A percentile compares a stretch with the other conserved stretches of the same genome.
Evolutionary conservation across 2,329 filamentous ascomycete species (phyloP).

Genomic region (Thielaviopsis populi): DNA sequence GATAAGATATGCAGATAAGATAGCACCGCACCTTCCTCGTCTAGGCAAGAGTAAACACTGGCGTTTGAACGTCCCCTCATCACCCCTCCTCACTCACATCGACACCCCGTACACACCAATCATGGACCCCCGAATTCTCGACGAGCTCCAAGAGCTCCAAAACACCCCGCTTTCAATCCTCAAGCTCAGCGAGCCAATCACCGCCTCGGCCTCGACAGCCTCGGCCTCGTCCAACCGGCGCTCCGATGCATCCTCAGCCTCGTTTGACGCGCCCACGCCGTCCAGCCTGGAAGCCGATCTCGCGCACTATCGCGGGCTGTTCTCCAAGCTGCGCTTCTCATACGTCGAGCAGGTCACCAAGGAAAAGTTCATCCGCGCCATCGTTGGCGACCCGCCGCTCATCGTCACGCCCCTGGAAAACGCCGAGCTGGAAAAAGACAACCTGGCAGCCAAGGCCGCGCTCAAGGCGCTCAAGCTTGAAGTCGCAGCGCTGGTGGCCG

Average conservation of each 20-base stretch:
- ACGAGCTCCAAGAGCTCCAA: conserved; percentile 39
- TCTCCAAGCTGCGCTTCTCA: conserved; percentile 89
- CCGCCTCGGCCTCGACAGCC: conserved; percentile 31
- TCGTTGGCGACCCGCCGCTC: conserved; percentile 77
- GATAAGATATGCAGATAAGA: conserved; percentile 6
- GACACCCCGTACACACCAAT: conserved; percentile 5
- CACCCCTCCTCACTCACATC: neutral
- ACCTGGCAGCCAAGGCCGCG: conserved; percentile 55
- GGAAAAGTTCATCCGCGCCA: conserved; percentile 88
- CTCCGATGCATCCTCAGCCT: conserved; percentile 56
- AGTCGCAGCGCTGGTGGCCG: conserved; percentile 55
- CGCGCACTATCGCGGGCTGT: conserved; percentile 83
- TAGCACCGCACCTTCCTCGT: conserved; percentile 20
- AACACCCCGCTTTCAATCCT: conserved; percentile 53
- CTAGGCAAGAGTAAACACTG: conserved; percentile 29
- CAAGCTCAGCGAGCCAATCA: conserved; percentile 60
- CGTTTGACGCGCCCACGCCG: conserved; percentile 53
- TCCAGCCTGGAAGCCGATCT: conserved; percentile 70
- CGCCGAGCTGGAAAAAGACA: conserved; percentile 52
- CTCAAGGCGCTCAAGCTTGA: conserved; percentile 70
- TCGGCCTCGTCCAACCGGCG: conserved; percentile 29
- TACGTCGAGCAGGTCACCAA: conserved; percentile 98
- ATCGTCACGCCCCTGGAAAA: conserved; percentile 77
- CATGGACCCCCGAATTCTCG: conserved; percentile 30
- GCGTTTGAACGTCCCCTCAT: neutral